These are phyloP conservation scores for Aureobasidium sp. DNA, from an alignment of 2,329 filamentous ascomycete species.

Conservation along the genomic window DNA sequence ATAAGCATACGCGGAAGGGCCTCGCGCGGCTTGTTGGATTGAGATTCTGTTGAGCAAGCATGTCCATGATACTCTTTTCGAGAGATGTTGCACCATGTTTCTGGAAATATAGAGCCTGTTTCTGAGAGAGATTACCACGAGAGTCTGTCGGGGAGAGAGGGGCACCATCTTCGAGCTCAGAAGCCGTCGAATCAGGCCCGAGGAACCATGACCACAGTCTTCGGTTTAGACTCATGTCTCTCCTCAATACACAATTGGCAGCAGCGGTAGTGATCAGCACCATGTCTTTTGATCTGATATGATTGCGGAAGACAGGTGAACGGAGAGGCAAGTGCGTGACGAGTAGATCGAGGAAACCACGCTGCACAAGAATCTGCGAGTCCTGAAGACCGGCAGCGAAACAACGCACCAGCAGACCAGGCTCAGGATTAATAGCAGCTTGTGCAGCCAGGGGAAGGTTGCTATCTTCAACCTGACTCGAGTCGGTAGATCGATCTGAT, in stretches of 20 bases:
- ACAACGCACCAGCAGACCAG: constrained; percentile 79
- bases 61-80: constrained; percentile 63
- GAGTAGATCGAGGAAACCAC: constrained; percentile 86
- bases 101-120: constrained; percentile 66
- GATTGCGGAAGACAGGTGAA: constrained; percentile 68
- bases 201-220: constrained; percentile 95
- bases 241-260: constrained; percentile 74
- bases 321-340: constrained; percentile 84
- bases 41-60: constrained; percentile 54
- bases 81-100: constrained; percentile 67
- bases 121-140: constrained; percentile 43
- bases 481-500: constrained; percentile 19
- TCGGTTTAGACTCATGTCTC: constrained; percentile 95
- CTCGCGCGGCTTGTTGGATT: constrained; percentile 62
- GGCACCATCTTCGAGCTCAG: constrained; percentile 21
- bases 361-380: constrained; percentile 81
- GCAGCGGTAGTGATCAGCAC: constrained; percentile 76
- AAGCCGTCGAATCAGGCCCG: constrained; percentile 56
- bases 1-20: constrained; percentile 86
- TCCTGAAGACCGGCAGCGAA: constrained; percentile 86
- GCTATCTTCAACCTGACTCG: constrained; percentile 1
- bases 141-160: constrained; percentile 22
- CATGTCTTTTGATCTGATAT: constrained; percentile 65
- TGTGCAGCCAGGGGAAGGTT: constrained; percentile 42
- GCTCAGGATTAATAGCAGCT: constrained; percentile 79